These are phyloP conservation scores for Xylaria polymorpha DNA, from an alignment of 2,329 filamentous ascomycete species.

Conservation along the genomic window DNA sequence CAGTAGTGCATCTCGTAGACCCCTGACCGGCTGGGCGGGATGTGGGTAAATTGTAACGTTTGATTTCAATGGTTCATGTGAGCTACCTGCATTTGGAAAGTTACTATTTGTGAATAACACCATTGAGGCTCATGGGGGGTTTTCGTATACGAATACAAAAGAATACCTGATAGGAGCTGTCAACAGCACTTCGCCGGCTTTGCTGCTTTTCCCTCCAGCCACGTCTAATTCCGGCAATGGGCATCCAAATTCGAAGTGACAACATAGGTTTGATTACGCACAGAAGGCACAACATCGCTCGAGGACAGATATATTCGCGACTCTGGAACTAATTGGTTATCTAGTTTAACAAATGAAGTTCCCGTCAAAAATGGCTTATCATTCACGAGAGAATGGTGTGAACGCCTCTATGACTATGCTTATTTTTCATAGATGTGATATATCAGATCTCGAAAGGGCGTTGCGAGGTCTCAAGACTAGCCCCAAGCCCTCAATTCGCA, in stretches of 20 bases:
- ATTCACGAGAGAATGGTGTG: not conserved
- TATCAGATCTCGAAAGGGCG: not conserved
- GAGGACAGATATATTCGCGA: not conserved
- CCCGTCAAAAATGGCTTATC: not conserved
- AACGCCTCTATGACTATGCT: not conserved
- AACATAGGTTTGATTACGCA: not conserved
- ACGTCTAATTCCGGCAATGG: not conserved
- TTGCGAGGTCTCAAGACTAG: not conserved
- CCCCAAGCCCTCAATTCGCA: not conserved
- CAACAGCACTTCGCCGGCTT: not conserved
- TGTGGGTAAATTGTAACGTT: constrained; percentile 37
- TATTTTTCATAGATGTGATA: not conserved
- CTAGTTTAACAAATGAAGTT: not conserved
- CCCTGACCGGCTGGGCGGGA: constrained; percentile 5
- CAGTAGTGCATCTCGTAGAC: constrained; percentile 10
- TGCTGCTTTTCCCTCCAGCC: not conserved
- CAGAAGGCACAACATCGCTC: not conserved
- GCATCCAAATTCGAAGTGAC: not conserved
- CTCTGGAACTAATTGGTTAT: not conserved
- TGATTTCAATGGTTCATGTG: constrained; percentile 29
- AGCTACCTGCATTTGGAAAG: constrained; percentile 27
- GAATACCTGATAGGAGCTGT: not conserved
- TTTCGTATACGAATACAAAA: not conserved
- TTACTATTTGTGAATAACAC: constrained; percentile 6
- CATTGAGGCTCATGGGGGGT: constrained; percentile 5